Conservation (phyloP, 345 rosid species). For the Heritiera fomes region DNA sequence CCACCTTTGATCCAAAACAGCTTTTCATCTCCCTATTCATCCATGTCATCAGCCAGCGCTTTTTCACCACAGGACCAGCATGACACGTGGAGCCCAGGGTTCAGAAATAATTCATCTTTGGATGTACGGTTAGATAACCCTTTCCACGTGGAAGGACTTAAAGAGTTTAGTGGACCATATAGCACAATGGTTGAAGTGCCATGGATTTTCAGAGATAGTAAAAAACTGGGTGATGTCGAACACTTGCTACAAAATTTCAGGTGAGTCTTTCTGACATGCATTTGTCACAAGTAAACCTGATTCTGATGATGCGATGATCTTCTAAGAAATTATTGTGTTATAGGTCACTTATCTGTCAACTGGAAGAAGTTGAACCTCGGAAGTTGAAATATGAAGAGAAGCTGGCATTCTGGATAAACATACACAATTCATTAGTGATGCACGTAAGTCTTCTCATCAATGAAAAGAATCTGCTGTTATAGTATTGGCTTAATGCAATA, state of each 20-base stretch:
- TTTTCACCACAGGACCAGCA: conserved; percentile 71
- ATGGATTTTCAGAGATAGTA: conserved; percentile 76
- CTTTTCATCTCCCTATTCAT: conserved; percentile 79
- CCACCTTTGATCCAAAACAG: conserved; percentile 65
- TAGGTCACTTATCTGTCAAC: conserved; percentile 77
- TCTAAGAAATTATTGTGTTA: conserved; percentile 7
- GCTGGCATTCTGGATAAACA: conserved; percentile 96
- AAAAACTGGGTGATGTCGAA: conserved; percentile 75
- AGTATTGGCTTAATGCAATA: conserved; percentile 6
- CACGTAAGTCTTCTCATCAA: conserved; percentile 62
- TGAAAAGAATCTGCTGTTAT: background rate
- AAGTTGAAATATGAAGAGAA: conserved; percentile 81
- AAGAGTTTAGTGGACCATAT: conserved; percentile 94
- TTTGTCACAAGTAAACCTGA: background rate
- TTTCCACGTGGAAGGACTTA: conserved; percentile 81
- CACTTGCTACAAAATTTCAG: conserved; percentile 80
- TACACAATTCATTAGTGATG: conserved; percentile 94
- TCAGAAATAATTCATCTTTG: conserved; percentile 71
- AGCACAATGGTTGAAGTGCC: conserved; percentile 85
- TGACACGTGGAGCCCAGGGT: conserved; percentile 84
- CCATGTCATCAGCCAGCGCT: conserved; percentile 63
- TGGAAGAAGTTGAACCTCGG: conserved; percentile 76
- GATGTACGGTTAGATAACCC: conserved; percentile 80
- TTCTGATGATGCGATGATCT: background rate
- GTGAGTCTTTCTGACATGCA: conserved; percentile 40